Percentiles rank a stretch among this genome's conserved stretches.
phyloP scores from a whole-genome alignment of 306 rosid species.

The Macrotyloma uniflorum region DNA sequence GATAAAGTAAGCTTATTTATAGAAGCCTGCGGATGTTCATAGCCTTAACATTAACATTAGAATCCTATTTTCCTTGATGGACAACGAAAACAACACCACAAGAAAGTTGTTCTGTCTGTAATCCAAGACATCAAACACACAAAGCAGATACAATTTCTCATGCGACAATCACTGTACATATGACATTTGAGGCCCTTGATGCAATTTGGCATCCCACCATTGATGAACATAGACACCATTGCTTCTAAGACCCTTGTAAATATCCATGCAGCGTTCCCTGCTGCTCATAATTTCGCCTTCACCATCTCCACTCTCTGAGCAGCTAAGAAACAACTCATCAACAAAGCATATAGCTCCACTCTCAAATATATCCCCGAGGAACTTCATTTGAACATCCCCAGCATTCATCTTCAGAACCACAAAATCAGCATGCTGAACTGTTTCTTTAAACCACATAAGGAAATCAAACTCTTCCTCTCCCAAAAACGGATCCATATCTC shows the following conservation, averaged over 20 bases:
- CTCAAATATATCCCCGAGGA: constrained; percentile 64
- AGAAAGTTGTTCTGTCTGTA: neutral
- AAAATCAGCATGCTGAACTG: constrained; percentile 66
- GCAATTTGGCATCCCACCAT: constrained; percentile 61
- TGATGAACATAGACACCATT: constrained; percentile 91
- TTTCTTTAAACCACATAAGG: constrained; percentile 83
- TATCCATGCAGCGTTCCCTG: constrained; percentile 61
- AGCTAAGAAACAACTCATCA: constrained; percentile 78
- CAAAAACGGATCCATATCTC: constrained; percentile 49
- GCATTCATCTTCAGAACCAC: constrained; percentile 90
- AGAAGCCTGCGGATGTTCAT: constrained; percentile 47
- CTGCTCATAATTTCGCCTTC: constrained; percentile 34
- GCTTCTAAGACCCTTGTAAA: constrained; percentile 66
- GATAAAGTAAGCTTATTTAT: constrained; percentile 58
- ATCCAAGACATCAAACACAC: constrained; percentile 26
- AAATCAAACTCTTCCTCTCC: constrained; percentile 75
- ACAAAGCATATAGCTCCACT: constrained; percentile 76
- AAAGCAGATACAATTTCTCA: constrained; percentile 2
- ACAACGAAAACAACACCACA: constrained; percentile 23
- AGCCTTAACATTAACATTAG: neutral
- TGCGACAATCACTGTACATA: constrained; percentile 15
- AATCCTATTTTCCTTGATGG: constrained; percentile 24
- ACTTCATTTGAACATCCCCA: constrained; percentile 67
- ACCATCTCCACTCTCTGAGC: constrained; percentile 52
- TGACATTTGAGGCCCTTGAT: constrained; percentile 1